phyloP scores from a whole-genome alignment of 1,139 yeast genomes.

The Candida smagusa region DNA sequence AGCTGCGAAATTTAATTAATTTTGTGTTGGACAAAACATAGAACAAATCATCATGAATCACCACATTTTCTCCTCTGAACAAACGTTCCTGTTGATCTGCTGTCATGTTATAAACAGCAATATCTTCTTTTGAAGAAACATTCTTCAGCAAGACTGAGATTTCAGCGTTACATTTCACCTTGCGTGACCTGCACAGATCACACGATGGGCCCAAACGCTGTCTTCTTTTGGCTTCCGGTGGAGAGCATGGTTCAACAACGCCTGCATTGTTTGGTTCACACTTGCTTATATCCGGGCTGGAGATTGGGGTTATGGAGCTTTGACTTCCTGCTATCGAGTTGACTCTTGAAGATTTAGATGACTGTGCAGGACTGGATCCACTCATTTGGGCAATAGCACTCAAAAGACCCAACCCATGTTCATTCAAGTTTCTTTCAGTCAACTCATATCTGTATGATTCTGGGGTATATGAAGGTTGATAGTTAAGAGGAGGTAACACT shows the following conservation, averaged over 20 bases:
- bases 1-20: conserved; percentile 47
- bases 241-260: conserved; percentile 1
- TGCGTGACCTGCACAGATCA: conserved; percentile 67
- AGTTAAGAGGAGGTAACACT: conserved; percentile 6
- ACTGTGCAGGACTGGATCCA: background rate
- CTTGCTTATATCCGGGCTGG: conserved; percentile 3
- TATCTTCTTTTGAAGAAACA: conserved; percentile 2
- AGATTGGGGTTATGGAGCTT: conserved; percentile 4
- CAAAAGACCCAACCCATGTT: conserved; percentile 14
- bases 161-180: conserved; percentile 73
- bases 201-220: conserved; percentile 77
- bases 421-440: conserved; percentile 12
- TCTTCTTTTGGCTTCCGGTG: conserved; percentile 33
- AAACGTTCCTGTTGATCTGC: conserved; percentile 6
- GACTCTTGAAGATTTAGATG: background rate
- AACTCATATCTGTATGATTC: conserved; percentile 4
- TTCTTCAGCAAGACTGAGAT: conserved; percentile 24
- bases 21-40: conserved; percentile 27
- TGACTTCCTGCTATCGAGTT: conserved; percentile 1
- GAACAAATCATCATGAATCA: conserved; percentile 7
- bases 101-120: conserved; percentile 4
- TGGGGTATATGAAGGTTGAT: conserved; percentile 2
- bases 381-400: conserved; percentile 12
- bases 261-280: background rate
- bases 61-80: conserved; percentile 9